Base-by-base conservation (phyloP, 352 stramenopile species). In the Globisporangium parvum region DNA sequence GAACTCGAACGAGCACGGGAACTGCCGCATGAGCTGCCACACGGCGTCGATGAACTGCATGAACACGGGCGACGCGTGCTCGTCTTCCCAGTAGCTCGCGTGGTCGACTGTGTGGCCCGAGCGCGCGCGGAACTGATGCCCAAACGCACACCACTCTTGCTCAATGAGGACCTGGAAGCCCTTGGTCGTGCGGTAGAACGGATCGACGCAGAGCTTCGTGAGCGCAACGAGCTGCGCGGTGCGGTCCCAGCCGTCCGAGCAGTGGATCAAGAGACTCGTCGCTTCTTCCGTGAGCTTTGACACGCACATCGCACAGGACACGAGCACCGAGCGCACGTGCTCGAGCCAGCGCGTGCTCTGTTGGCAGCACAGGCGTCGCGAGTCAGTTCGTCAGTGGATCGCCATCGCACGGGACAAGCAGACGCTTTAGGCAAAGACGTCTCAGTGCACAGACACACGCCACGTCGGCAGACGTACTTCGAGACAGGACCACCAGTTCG, bases 131-230 rank as follows among this genome's bases (percentile, higher is more conserved):
- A 99, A 99, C 39, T 98, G 95, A 75, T 99, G 97, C 10, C 98
- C 98, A 73, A 99, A 99, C 6, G 87, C 87, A 66, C 96, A 96
- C 91, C 98, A 99, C 55, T 99, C 97, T 63, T 99, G 98, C 75
- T 99, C 96, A 18, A 99, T 85, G 15, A 99, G 71, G 11, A 97
- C 82, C 54, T 94, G 87, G 63, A 99, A 99, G 1, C 97, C 97
- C 49, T 93, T 84, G 11, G 94, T 63, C 0, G 97, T 99, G 40
- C 97, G 85, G 66, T 98, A 99, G 71, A 97, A 98, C 4, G 96
- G 95, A 76, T 99, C 97, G 33, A 98, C 73, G 26, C 98, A 88
- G 0, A 99, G 61, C 71, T 99, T 97, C 3, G 96, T 92, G 24
- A 99, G 65, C 5, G 87, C 87, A 9, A 82, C 84, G 23, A 99